phyloP scores from a whole-genome alignment of 2,329 filamentous ascomycete genomes.

The Fusarium continuum region DNA sequence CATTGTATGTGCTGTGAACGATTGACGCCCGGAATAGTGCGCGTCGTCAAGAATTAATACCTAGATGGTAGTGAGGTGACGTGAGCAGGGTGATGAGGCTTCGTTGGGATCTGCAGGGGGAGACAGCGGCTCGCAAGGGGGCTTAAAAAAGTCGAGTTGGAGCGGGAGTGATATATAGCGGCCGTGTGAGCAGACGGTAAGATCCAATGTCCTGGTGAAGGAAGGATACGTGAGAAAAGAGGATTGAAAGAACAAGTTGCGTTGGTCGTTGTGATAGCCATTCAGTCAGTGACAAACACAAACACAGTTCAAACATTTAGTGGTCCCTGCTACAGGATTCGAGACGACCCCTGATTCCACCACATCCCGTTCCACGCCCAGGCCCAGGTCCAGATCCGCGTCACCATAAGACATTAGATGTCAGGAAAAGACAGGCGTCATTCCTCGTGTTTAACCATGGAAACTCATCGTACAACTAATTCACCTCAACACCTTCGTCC shows the following conservation, averaged over 20 bases:
- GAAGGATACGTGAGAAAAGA: too few species aligned
- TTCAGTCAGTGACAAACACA: constrained; percentile 1
- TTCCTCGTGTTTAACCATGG: too few species aligned
- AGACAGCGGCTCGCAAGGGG: constrained; percentile 5
- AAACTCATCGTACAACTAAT: neutral
- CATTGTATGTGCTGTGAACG: constrained; percentile 2
- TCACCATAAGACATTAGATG: neutral
- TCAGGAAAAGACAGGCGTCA: too few species aligned
- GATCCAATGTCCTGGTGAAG: neutral
- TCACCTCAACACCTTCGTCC: too few species aligned
- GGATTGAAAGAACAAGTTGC: neutral
- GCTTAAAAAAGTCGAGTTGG: neutral
- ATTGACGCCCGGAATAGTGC: neutral
- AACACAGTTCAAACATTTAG: neutral
- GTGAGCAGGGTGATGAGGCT: neutral
- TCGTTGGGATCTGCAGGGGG: constrained; percentile 15
- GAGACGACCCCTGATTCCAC: neutral
- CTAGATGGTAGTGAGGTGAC: constrained; percentile 8
- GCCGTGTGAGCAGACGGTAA: neutral
- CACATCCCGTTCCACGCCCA: constrained; percentile 2
- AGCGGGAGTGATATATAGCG: neutral
- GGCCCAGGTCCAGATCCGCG: too few species aligned
- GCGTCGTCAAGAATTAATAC: neutral
- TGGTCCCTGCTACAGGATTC: neutral
- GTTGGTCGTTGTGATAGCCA: neutral